A percentile compares a stretch with the other conserved stretches of the same genome.
phyloP scores from a whole-genome alignment of 2,329 filamentous ascomycete genomes.

The Fusarium begoniae region DNA sequence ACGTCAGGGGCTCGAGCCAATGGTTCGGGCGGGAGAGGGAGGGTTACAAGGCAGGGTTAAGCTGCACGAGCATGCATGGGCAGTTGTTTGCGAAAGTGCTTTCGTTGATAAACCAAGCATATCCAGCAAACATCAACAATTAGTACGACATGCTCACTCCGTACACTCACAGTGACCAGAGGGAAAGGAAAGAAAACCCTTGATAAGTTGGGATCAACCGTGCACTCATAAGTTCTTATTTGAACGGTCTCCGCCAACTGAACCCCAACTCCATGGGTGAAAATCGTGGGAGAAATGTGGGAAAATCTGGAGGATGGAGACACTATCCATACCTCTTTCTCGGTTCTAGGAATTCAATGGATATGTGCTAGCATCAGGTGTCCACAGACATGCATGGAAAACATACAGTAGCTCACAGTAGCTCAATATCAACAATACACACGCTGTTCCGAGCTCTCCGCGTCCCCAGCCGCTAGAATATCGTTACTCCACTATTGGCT shows the following conservation, averaged over 20 bases:
- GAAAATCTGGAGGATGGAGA: slow-evolving; percentile 18
- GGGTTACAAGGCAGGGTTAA: slow-evolving; percentile 3
- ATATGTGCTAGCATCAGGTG: slow-evolving; percentile 20
- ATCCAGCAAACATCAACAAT: background rate
- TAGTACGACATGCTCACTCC: background rate
- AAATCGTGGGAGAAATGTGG: slow-evolving; percentile 16
- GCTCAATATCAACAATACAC: background rate
- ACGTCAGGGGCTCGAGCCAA: slow-evolving; percentile 39
- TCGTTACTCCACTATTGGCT: slow-evolving; percentile 37
- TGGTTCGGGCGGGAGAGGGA: slow-evolving; percentile 32
- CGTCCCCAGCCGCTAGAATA: slow-evolving; percentile 39
- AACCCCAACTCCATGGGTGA: background rate
- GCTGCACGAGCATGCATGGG: slow-evolving; percentile 14
- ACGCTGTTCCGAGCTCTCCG: slow-evolving; percentile 30
- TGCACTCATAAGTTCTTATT: background rate
- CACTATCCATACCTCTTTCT: slow-evolving; percentile 1
- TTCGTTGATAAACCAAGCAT: background rate
- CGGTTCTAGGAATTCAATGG: background rate
- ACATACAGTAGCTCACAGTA: slow-evolving; percentile 20
- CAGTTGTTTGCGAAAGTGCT: background rate
- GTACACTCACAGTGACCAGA: background rate
- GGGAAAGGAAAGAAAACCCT: background rate
- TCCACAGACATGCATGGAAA: slow-evolving; percentile 30
- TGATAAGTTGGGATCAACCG: background rate
- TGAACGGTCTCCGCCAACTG: slow-evolving; percentile 2